A percentile compares a stretch with the other conserved stretches of the same genome.
Evolutionary conservation across 1,284 basidiomycete genomes (phyloP).

Genomic region (Wolfiporia cocos): DNA sequence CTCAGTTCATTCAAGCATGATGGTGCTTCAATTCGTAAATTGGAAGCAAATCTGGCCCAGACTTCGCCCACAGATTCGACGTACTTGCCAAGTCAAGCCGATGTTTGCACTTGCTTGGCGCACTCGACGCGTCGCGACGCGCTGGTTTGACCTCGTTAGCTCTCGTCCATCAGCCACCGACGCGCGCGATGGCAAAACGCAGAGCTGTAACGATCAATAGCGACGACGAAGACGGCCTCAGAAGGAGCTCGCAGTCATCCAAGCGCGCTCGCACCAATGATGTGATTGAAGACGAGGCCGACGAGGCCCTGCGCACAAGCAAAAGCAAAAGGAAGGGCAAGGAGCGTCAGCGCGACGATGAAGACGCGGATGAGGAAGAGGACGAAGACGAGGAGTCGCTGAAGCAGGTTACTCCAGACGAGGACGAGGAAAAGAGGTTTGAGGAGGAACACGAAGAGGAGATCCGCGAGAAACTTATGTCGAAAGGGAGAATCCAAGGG

Average conservation of each 20-base stretch:
- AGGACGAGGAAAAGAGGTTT: constrained; percentile 51
- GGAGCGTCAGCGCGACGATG: constrained; percentile 21
- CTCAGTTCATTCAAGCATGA: no score
- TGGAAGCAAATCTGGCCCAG: no score
- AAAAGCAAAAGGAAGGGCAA: constrained; percentile 31
- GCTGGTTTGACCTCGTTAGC: constrained; percentile 1
- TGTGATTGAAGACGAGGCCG: constrained; percentile 25
- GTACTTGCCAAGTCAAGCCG: no score
- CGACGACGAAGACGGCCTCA: constrained; percentile 28
- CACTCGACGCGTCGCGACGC: constrained; percentile 21
- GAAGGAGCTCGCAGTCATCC: constrained; percentile 21
- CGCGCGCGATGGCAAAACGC: constrained; percentile 31
- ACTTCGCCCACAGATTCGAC: no score
- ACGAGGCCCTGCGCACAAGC: constrained; percentile 9
- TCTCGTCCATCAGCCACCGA: background rate
- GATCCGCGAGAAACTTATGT: constrained; percentile 49
- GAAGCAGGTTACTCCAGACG: constrained; percentile 31
- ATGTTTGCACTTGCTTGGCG: no score
- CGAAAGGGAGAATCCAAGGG: constrained; percentile 47
- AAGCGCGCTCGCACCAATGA: constrained; percentile 40
- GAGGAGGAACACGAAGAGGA: constrained; percentile 52
- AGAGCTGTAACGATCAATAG: constrained; percentile 26
- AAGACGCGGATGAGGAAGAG: constrained; percentile 28
- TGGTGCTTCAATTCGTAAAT: no score
- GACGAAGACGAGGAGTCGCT: constrained; percentile 28